Conservation (phyloP, 2,329 filamentous ascomycete species). For the Shiraia sp. region DNA sequence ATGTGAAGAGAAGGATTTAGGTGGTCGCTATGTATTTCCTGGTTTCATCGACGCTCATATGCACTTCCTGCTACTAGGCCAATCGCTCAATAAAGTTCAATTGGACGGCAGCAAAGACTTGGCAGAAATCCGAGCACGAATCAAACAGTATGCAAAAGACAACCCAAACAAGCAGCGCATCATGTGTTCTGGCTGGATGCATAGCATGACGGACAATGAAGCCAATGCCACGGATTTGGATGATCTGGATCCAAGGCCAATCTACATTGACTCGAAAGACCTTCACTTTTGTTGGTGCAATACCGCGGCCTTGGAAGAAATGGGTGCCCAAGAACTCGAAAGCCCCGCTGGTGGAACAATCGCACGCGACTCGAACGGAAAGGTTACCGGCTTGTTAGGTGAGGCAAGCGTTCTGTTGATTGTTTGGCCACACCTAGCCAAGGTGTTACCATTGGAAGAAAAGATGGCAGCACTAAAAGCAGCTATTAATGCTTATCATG, state of each 20-base stretch:
- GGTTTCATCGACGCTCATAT: constrained; percentile 64
- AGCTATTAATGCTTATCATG: constrained; percentile 55
- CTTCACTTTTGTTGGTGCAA: constrained; percentile 62
- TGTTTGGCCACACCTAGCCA: constrained; percentile 59
- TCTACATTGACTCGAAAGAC: constrained; percentile 62
- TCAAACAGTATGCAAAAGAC: constrained; percentile 51
- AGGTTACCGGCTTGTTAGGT: constrained; percentile 55
- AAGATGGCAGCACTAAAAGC: constrained; percentile 52
- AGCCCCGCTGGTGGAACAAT: constrained; percentile 59
- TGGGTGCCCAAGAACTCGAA: constrained; percentile 52
- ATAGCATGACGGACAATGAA: constrained; percentile 57
- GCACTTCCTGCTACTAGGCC: constrained; percentile 60
- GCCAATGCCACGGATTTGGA: constrained; percentile 58
- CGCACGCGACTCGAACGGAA: constrained; percentile 53
- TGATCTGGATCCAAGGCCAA: constrained; percentile 55
- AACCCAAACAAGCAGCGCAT: constrained; percentile 55
- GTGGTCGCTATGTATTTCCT: constrained; percentile 51
- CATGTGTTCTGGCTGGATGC: constrained; percentile 60
- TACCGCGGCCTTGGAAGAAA: constrained; percentile 55
- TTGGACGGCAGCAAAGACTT: constrained; percentile 54
- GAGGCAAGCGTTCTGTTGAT: constrained; percentile 60
- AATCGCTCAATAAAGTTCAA: constrained; percentile 57
- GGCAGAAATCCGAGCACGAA: constrained; percentile 53
- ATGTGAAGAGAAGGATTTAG: constrained; percentile 39
- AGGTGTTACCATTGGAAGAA: constrained; percentile 54